phyloP scores from a whole-genome alignment of 2,329 filamentous ascomycete species.

The Cercospora sojina region DNA sequence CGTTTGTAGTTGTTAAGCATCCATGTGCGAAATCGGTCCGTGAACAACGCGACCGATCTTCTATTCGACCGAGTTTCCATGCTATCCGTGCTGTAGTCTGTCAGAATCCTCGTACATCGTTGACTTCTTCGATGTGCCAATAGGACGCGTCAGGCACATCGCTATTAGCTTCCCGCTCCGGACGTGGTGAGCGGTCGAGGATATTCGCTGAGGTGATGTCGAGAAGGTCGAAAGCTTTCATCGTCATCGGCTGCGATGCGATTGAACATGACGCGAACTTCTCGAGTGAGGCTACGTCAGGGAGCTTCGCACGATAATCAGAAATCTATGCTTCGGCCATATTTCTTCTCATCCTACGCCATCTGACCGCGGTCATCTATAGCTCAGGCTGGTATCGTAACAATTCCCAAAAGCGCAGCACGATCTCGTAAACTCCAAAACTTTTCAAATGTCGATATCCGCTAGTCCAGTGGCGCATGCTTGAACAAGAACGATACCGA shows the following conservation, averaged over 20 bases:
- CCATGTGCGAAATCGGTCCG: neutral
- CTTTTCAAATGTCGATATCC: neutral
- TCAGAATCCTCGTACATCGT: neutral
- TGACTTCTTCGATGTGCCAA: neutral
- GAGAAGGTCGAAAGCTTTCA: neutral
- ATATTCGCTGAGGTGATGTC: neutral
- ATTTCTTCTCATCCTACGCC: neutral
- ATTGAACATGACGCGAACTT: neutral
- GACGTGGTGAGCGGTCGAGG: neutral
- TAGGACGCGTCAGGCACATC: neutral
- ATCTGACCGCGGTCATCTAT: neutral
- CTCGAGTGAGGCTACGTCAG: neutral
- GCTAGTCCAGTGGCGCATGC: slow-evolving; percentile 53
- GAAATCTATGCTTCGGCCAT: neutral
- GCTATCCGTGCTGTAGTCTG: neutral
- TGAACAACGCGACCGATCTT: neutral
- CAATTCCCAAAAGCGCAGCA: neutral
- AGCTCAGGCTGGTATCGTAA: slow-evolving; percentile 1
- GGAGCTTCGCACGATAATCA: neutral
- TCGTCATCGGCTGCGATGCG: neutral
- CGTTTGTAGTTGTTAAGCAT: neutral
- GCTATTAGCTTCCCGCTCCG: too few relatives aligned
- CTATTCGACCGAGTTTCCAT: neutral
- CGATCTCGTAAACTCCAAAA: neutral
- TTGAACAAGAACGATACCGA: slow-evolving; percentile 68